Evolutionary conservation across 1,284 basidiomycete genomes (phyloP).

Genomic region (Wolfiporia cocos): DNA sequence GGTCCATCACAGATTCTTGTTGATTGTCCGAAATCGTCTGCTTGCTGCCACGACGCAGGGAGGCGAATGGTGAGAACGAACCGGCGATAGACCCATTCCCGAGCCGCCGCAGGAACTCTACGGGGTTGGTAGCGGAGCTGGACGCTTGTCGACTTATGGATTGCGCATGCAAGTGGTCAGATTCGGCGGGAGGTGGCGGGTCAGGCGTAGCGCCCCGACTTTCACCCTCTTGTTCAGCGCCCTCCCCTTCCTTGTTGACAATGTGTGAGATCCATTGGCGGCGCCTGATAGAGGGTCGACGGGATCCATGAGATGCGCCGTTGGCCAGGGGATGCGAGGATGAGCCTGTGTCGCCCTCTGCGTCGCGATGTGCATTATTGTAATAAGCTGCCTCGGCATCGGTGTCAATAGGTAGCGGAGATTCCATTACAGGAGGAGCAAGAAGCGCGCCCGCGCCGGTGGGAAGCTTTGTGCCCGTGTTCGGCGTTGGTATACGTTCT

Average conservation of each 20-base stretch:
- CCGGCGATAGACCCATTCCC: constrained; percentile 45
- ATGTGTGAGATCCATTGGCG: constrained; percentile 7
- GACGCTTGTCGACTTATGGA: constrained; percentile 7
- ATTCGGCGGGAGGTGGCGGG: constrained; percentile 18
- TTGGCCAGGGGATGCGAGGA: neutral
- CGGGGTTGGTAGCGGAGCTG: constrained; percentile 9
- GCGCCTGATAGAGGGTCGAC: constrained; percentile 13
- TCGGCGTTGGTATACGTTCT: constrained; percentile 17
- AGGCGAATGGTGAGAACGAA: constrained; percentile 39
- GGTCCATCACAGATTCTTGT: constrained; percentile 25
- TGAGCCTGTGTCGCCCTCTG: neutral
- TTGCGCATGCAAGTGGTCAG: constrained; percentile 6
- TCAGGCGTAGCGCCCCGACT: constrained; percentile 24
- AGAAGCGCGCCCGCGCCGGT: constrained; percentile 5
- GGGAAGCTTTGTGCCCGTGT: constrained; percentile 18
- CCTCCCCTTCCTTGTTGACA: constrained; percentile 2
- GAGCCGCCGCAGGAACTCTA: constrained; percentile 39
- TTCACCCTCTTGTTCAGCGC: constrained; percentile 18
- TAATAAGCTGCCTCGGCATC: constrained; percentile 35
- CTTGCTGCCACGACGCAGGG: constrained; percentile 26
- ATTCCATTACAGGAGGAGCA: constrained; percentile 30
- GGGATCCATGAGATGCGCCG: constrained; percentile 6
- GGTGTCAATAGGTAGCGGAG: constrained; percentile 52
- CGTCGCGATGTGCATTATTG: constrained; percentile 29
- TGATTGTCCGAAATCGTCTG: constrained; percentile 12